Base-by-base conservation (phyloP, 83 land plant genomes). In the Larix sibirica region DNA sequence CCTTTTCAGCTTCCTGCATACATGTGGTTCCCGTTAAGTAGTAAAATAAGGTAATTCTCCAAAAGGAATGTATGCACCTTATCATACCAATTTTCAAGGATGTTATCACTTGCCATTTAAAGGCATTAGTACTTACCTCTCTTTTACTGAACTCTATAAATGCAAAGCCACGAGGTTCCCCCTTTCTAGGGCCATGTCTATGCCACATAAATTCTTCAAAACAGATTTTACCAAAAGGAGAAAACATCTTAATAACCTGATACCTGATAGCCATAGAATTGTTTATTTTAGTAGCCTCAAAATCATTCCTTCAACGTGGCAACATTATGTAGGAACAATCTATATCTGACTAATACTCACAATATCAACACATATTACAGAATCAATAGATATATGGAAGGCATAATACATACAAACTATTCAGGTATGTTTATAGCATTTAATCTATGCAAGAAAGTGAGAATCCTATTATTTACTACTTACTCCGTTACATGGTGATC, bases 131-230 rank as follows among this genome's bases (percentile, higher is more conserved):
- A 62, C 87, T 89, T 90, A 89, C 96, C 96, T 94, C 91, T 83
- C 84, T 90, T 24, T 86, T 83, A 63, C 87, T 87, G 66, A 44
- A 94, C 85, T 91, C 85, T 47, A 94, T 79, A 66, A 94, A 94
- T 64, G 94, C 96, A 84, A 86, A 92, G 6, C 96, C 96, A 44
- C 96, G 94, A 21, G 96, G 96, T 47, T 91, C 91, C 12, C 96
- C 96, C 76, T 91, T 89, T 71, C 83, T 94, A 20, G 94, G 94
- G 5, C 96, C 96, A 82, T 86, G 90, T 38, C 86, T 91, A 63
- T 91, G 94, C 91, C 88, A 94, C 62, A 94, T 63, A 77, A 86
- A 94, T 38, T 94, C 94, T 62, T 90, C 94, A 10, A 86, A 87
- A 18, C 88, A 42, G 62, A 92, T 94, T 84, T 94, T 92, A 17